Evolutionary conservation across 176 grass and related monocot genomes (phyloP), one percentile per base, ranked within the genome.

Genomic region (Triticum turgidum): DNA sequence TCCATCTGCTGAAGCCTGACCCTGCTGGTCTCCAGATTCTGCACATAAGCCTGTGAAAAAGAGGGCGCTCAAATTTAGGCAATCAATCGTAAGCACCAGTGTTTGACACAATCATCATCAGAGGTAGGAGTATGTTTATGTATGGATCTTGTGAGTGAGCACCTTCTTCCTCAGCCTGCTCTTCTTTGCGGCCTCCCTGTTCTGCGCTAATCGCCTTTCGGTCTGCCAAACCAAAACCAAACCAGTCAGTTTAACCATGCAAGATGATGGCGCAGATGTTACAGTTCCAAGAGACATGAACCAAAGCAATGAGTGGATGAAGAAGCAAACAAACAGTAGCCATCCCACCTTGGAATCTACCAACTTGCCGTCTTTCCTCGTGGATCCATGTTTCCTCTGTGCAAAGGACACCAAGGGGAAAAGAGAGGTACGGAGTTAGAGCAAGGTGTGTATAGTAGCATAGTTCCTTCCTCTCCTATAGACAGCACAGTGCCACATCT

Each of bases 111-210:
- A 18, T 52, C 14, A 65, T 30, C 42, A 65, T 30, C 42, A 58
- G 9, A 76, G 51, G 54, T 25, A 25, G 25, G 25, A 25, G 25
- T 3, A 59, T 59, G 54, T 21, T 9, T 21, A 59, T 21, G 54
- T 21, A 59, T 21, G 54, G 54, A 21, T 59, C 54, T 59, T 59
- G 18, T 8, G 54, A 47, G 42, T 49, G 45, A 59, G 41, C 61
- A 96, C 97, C 97, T 99, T 99, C 75, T 99, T 99, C 81, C 97
- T 94, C 62, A 99, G 85, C 67, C 97, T 89, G 87, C 97, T 99
- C 91, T 99, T 99, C 89, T 87, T 94, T 42, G 97, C 97, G 74
- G 97, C 97, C 63, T 99, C 97, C 78, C 97, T 90, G 84, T 99
- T 99, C 87, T 99, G 97, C 69, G 97, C 97, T 81, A 99, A 89